These are phyloP conservation scores for Blastobotrys mokoenaii DNA, from an alignment of 805 yeast species.

Conservation along the genomic window DNA sequence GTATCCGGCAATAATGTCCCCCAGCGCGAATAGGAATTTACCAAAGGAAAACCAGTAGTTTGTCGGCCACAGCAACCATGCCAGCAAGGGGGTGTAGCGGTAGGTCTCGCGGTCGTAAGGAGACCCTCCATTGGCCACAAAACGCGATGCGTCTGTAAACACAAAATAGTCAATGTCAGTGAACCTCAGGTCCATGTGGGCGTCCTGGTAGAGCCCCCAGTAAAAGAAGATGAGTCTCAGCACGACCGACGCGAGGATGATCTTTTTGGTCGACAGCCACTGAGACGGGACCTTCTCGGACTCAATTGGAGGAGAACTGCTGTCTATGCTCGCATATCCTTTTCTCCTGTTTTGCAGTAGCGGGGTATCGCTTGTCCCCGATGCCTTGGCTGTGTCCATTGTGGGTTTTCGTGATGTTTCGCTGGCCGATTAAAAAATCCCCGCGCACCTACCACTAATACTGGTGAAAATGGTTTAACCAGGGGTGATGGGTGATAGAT, in stretches of 20 bases:
- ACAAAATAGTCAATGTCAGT: constrained; percentile 94
- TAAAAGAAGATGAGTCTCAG: constrained; percentile 53
- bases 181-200: constrained; percentile 66
- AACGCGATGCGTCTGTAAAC: constrained; percentile 84
- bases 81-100: constrained; percentile 82
- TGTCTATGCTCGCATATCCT: too few relatives aligned
- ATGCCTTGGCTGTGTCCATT: not conserved
- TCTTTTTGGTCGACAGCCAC: constrained; percentile 12
- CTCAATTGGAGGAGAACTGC: not conserved
- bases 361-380: not conserved
- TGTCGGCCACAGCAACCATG: constrained; percentile 77
- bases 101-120: constrained; percentile 86
- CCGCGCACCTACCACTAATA: not conserved
- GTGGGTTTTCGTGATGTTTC: not conserved
- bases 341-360: not conserved
- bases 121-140: constrained; percentile 51
- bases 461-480: too few relatives aligned
- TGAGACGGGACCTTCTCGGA: not conserved
- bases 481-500: too few relatives aligned
- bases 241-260: constrained; percentile 23
- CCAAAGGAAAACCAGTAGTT: constrained; percentile 51
- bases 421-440: not conserved
- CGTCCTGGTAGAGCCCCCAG: constrained; percentile 85
- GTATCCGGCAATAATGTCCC: constrained; percentile 77
- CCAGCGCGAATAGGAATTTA: constrained; percentile 62